phyloP scores from a whole-genome alignment of 331 rosid genomes.

The Saraca asoca region DNA sequence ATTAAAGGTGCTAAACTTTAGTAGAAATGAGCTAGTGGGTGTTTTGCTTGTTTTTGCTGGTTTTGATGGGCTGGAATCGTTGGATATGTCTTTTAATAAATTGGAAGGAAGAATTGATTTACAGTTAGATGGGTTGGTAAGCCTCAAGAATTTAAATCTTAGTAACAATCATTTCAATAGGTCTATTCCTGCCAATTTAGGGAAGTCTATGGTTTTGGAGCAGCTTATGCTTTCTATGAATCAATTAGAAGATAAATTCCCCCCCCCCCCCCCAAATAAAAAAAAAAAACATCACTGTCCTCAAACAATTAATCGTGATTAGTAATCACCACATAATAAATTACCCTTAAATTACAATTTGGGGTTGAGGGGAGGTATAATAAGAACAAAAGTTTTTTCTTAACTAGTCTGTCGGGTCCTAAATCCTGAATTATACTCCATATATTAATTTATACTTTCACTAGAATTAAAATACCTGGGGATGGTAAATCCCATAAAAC shows the following conservation, averaged over 20 bases:
- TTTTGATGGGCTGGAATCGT: conserved; percentile 52
- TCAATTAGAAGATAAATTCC: conserved; percentile 38
- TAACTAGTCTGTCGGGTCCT: neutral
- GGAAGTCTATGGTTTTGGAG: conserved; percentile 54
- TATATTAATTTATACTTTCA: conserved; percentile 29
- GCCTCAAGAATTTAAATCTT: conserved; percentile 58
- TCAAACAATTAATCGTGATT: neutral
- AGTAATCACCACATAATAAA: neutral
- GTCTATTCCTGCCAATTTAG: conserved; percentile 52
- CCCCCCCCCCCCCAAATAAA: too few species aligned
- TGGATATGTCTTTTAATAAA: conserved; percentile 56
- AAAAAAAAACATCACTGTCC: neutral
- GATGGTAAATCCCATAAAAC: conserved; percentile 14
- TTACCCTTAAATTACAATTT: neutral
- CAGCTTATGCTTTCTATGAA: conserved; percentile 58
- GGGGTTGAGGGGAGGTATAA: neutral
- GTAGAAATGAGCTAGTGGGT: conserved; percentile 44
- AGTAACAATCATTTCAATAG: conserved; percentile 25
- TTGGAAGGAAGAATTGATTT: conserved; percentile 37
- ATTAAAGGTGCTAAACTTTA: conserved; percentile 56
- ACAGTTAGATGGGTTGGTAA: conserved; percentile 50
- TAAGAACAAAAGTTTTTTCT: neutral
- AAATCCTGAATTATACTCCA: conserved; percentile 24
- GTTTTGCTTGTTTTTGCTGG: conserved; percentile 60
- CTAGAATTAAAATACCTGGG: neutral